Conservation (phyloP, 2,329 filamentous ascomycete genomes). For the Diplocarpon mali region DNA sequence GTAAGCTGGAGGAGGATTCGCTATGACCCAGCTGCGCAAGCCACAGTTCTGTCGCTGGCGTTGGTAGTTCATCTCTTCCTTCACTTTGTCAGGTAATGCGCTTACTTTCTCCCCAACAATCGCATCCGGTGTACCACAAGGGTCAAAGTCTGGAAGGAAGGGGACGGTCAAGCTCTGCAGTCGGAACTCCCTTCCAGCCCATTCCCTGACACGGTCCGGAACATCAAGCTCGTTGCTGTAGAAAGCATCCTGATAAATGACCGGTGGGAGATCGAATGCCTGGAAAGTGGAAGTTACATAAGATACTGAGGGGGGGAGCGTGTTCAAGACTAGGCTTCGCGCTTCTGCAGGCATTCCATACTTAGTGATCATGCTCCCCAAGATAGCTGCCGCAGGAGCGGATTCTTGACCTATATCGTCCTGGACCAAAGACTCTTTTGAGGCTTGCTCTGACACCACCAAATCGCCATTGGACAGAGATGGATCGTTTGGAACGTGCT, state of each 20-base stretch:
- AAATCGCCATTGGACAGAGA: conserved; percentile 6
- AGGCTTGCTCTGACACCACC: background rate
- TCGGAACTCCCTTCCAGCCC: conserved; percentile 77
- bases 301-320: conserved; percentile 31
- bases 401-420: background rate
- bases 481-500: conserved; percentile 29
- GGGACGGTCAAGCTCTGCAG: conserved; percentile 65
- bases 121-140: conserved; percentile 44
- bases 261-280: conserved; percentile 46
- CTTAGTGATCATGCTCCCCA: conserved; percentile 9
- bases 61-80: conserved; percentile 40
- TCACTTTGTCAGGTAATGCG: conserved; percentile 36
- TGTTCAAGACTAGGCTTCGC: conserved; percentile 27
- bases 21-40: conserved; percentile 67
- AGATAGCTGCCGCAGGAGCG: conserved; percentile 3
- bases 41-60: conserved; percentile 46
- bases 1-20: conserved; percentile 56
- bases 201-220: conserved; percentile 65
- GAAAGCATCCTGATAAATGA: conserved; percentile 75
- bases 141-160: conserved; percentile 70
- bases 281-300: conserved; percentile 47
- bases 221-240: conserved; percentile 81
- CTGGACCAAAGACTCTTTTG: background rate
- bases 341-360: conserved; percentile 4
- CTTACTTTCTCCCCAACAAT: conserved; percentile 42